Base-by-base conservation (phyloP, 2,329 filamentous ascomycete genomes). In the Ilyonectria robusta region DNA sequence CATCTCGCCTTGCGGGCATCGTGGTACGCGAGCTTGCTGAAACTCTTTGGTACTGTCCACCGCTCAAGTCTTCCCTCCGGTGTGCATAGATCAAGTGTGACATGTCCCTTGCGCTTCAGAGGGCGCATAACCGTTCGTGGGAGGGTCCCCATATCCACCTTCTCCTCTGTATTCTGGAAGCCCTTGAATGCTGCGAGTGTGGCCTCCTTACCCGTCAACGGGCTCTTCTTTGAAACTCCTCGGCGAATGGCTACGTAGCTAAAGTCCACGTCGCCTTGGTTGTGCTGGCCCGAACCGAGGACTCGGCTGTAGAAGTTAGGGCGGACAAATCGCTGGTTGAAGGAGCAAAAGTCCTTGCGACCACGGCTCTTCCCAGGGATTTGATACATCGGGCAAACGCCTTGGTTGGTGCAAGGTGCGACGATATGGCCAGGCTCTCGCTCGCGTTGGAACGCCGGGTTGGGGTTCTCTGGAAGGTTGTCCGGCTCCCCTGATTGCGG, bases 71-170 rank as follows among this genome's bases (percentile, higher is more conserved):
- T 90, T 35, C 93, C 96, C 1, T 89, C 87, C 0, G 95, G 92
- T 0, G 96, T 98, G 84, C 96, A 99, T 3, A 98, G 79, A 78
- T 99, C 96, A 31, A 99, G 84, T 17, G 92, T 94, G 48, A 98
- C 91, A 78, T 99, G 96, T 0, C 94, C 94, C 44, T 90, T 90
- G 26, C 94, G 90, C 84, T 99, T 99, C 66, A 99, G 85, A 1
- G 96, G 94, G 0, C 92, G 89, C 31, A 95, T 85, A 50, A 99
- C 85, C 31, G 91, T 84, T 17, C 96, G 91, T 0, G 96, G 96
- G 0, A 98, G 89, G 0, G 91, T 87, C 11, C 94, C 87, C 42
- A 92, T 82, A 72, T 92, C 81, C 0, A 85, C 85, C 2, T 77
- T 72, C 31, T 80, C 75, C 19, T 80, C 75, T 0, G 82, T 76